These are phyloP conservation scores for Fusarium fujikuroi DNA, from an alignment of 2,329 filamentous ascomycete species.

Conservation along the genomic window DNA sequence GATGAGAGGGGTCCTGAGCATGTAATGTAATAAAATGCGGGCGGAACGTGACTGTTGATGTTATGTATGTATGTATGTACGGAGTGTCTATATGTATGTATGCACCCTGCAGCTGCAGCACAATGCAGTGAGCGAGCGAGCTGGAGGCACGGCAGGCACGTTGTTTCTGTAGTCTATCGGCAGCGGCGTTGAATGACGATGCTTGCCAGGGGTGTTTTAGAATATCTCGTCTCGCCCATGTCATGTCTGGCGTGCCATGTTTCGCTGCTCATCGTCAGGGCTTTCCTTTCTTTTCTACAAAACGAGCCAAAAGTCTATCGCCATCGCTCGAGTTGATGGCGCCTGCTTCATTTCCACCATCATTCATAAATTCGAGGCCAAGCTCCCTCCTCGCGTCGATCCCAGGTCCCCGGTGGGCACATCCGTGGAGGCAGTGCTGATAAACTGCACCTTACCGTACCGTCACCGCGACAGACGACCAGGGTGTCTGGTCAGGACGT, in stretches of 20 bases:
- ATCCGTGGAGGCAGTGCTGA: constrained; percentile 46
- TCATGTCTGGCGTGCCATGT: constrained; percentile 22
- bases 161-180: constrained; percentile 41
- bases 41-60: constrained; percentile 41
- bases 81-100: neutral
- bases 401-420: constrained; percentile 39
- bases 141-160: constrained; percentile 33
- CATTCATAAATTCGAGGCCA: constrained; percentile 32
- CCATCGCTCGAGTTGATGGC: constrained; percentile 12
- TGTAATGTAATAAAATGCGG: constrained; percentile 33
- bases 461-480: constrained; percentile 40
- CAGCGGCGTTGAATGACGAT: constrained; percentile 44
- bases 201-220: constrained; percentile 38
- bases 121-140: constrained; percentile 21
- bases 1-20: constrained; percentile 35
- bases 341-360: constrained; percentile 32
- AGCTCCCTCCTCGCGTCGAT: constrained; percentile 40
- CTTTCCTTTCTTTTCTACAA: constrained; percentile 12
- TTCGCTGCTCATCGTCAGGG: constrained; percentile 30
- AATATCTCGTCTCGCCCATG: constrained; percentile 3
- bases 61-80: constrained; percentile 31
- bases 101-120: constrained; percentile 39
- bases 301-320: constrained; percentile 16
- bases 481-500: constrained; percentile 38
- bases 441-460: constrained; percentile 27